Conservation (phyloP, 1,284 basidiomycete genomes). For the Anthracocystis setariae region DNA sequence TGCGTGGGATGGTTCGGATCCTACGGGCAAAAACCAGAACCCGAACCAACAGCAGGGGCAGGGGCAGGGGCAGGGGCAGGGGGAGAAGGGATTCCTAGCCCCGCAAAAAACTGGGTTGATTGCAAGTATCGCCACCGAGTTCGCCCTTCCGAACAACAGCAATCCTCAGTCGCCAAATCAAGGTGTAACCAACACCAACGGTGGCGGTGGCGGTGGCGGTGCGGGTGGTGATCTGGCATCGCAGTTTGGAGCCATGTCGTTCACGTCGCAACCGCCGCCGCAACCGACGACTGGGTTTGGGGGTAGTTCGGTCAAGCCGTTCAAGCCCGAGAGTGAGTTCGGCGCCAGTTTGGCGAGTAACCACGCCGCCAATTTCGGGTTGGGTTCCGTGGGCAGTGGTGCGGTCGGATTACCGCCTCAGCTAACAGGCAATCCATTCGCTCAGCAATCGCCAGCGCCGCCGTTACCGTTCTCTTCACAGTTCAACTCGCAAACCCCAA, state of each 20-base stretch:
- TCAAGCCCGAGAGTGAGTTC: constrained; percentile 57
- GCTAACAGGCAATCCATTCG: constrained; percentile 56
- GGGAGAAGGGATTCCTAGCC: constrained; percentile 25
- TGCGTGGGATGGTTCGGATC: constrained; percentile 52
- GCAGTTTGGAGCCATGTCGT: constrained; percentile 44
- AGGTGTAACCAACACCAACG: constrained; percentile 8
- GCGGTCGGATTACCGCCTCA: constrained; percentile 17
- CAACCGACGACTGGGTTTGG: constrained; percentile 58
- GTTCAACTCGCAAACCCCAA: constrained; percentile 16
- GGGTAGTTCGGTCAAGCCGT: constrained; percentile 42
- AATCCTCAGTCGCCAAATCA: constrained; percentile 13
- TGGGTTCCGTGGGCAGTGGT: too few relatives aligned
- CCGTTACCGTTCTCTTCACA: too few relatives aligned
- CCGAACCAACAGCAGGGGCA: constrained; percentile 22
- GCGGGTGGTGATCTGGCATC: constrained; percentile 25
- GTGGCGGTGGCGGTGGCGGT: too few relatives aligned
- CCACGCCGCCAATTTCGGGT: too few relatives aligned
- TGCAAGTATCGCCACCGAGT: constrained; percentile 68
- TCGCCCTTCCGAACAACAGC: constrained; percentile 51
- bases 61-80: constrained; percentile 21
- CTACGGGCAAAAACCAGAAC: constrained; percentile 15
- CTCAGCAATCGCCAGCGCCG: too few relatives aligned
- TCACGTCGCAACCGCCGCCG: constrained; percentile 33
- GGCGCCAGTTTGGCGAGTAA: constrained; percentile 45
- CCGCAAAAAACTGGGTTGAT: constrained; percentile 67